These are phyloP conservation scores for Claviceps capensis DNA, from an alignment of 2,329 filamentous ascomycete species.

Conservation along the genomic window DNA sequence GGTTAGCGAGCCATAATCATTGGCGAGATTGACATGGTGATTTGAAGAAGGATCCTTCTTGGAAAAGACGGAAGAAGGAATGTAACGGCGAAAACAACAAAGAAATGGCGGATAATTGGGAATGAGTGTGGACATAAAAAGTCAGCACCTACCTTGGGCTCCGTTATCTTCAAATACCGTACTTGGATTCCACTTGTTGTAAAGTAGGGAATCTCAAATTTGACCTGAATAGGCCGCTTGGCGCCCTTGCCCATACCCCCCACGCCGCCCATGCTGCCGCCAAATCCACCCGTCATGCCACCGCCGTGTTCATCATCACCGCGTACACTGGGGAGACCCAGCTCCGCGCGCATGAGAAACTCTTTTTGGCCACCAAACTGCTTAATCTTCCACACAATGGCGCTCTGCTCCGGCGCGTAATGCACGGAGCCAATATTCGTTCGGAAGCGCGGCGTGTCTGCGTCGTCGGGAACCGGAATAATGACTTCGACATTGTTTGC, in stretches of 20 bases:
- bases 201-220: slow-evolving; percentile 99
- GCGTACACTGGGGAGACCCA: slow-evolving; percentile 84
- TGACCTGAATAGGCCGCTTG: slow-evolving; percentile 94
- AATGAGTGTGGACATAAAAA: neutral
- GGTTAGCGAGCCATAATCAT: neutral
- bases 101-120: neutral
- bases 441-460: slow-evolving; percentile 87
- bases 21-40: no score
- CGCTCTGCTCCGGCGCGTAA: slow-evolving; percentile 92
- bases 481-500: slow-evolving; percentile 98
- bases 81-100: no score
- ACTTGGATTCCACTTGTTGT: slow-evolving; percentile 99
- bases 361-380: slow-evolving; percentile 98
- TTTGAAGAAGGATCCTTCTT: no score
- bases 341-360: slow-evolving; percentile 94
- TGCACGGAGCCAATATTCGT: slow-evolving; percentile 96
- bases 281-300: slow-evolving; percentile 95
- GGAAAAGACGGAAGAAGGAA: no score
- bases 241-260: slow-evolving; percentile 63
- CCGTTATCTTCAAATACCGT: slow-evolving; percentile 96
- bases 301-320: slow-evolving; percentile 92
- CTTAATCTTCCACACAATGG: slow-evolving; percentile 99
- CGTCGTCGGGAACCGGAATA: slow-evolving; percentile 93
- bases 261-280: slow-evolving; percentile 89
- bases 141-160: slow-evolving; percentile 69